Conservation (phyloP, 2,329 filamentous ascomycete genomes). For the Hypoxylon sp. region DNA sequence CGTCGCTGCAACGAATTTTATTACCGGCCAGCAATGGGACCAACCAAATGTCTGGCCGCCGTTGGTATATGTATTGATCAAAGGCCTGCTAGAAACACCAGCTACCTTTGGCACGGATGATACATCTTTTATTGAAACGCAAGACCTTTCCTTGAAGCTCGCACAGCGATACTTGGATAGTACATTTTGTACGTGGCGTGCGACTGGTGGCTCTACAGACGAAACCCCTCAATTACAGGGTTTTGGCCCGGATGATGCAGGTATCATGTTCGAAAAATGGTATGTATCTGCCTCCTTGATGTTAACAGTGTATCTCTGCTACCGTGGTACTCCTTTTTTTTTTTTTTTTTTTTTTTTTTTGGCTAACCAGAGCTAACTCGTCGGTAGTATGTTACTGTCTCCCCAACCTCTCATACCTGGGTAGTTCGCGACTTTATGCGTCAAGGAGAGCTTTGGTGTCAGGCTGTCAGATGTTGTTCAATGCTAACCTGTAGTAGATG, state of each 20-base stretch:
- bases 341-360: no score
- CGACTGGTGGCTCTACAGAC: conserved; percentile 69
- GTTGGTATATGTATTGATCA: conserved; percentile 70
- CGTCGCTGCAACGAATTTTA: conserved; percentile 68
- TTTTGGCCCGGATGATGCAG: conserved; percentile 53
- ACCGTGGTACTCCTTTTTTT: no score
- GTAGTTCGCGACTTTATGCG: no score
- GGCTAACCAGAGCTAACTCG: conserved; percentile 1
- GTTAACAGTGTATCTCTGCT: no score
- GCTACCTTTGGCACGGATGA: conserved; percentile 63
- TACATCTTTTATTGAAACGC: conserved; percentile 61
- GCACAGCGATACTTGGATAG: conserved; percentile 73
- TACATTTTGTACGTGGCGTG: conserved; percentile 74
- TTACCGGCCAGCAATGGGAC: conserved; percentile 73
- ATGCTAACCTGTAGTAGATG: conserved; percentile 47
- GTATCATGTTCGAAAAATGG: conserved; percentile 76
- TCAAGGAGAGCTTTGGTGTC: no score
- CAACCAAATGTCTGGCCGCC: conserved; percentile 76
- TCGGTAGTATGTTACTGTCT: conserved; percentile 11
- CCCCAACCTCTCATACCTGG: neutral
- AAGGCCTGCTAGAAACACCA: conserved; percentile 67
- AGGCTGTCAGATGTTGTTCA: neutral
- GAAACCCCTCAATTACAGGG: conserved; percentile 60
- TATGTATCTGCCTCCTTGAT: conserved; percentile 12
- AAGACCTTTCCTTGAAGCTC: conserved; percentile 64